phyloP scores from a whole-genome alignment of 2,329 filamentous ascomycete species.

The Coniosporium tulheliwenetii region DNA sequence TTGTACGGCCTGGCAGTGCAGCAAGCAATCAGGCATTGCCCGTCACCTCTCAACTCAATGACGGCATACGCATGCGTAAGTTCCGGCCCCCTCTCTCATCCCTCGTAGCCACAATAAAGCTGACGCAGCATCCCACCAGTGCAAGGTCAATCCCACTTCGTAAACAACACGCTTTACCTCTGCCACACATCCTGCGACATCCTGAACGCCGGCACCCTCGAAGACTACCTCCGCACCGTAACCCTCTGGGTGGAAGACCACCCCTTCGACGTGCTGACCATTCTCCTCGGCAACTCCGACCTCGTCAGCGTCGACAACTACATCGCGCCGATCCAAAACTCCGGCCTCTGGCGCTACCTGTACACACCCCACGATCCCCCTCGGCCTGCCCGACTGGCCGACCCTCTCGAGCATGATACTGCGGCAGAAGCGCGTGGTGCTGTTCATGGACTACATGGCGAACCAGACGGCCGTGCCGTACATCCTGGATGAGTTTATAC shows the following conservation, averaged over 20 bases:
- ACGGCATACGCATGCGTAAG: constrained; percentile 49
- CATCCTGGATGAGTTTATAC: constrained; percentile 73
- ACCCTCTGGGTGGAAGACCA: constrained; percentile 57
- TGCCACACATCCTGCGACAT: constrained; percentile 77
- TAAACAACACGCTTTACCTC: constrained; percentile 50
- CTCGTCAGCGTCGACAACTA: constrained; percentile 52
- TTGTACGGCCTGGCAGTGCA: constrained; percentile 52
- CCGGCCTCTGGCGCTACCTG: constrained; percentile 56
- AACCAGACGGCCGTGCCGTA: constrained; percentile 67
- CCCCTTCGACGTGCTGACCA: constrained; percentile 76
- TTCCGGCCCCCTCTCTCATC: constrained; percentile 1
- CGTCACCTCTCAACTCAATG: constrained; percentile 59
- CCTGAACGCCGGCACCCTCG: constrained; percentile 65
- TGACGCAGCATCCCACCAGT: constrained; percentile 21
- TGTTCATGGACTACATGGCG: constrained; percentile 76
- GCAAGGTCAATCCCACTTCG: constrained; percentile 42
- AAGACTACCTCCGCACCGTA: constrained; percentile 55
- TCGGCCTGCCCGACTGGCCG: constrained; percentile 66
- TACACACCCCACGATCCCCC: constrained; percentile 61
- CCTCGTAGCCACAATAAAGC: background rate
- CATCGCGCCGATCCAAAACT: constrained; percentile 49
- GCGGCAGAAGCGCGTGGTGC: constrained; percentile 47
- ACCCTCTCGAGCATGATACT: constrained; percentile 66
- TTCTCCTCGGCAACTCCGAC: constrained; percentile 74
- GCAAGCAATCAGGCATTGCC: constrained; percentile 59